phyloP scores from a whole-genome alignment of 768 basidiomycete genomes.

The Saitozyma podzolica region DNA sequence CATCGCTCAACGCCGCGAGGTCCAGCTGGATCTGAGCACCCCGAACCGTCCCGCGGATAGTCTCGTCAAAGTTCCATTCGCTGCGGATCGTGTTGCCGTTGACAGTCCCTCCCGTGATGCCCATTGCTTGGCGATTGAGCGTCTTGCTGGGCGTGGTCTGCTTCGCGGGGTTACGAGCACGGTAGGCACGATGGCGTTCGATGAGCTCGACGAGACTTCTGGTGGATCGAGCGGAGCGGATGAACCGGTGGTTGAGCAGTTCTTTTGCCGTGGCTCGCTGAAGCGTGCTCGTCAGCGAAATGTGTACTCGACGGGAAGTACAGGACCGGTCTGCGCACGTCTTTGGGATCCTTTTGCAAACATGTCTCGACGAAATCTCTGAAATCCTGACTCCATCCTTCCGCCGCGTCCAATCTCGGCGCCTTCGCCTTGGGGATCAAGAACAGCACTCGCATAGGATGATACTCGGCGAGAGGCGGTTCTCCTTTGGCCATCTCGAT shows the following conservation, averaged over 20 bases:
- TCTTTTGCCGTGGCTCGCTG: constrained; percentile 90
- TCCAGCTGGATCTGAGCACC: constrained; percentile 37
- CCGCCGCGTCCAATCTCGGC: constrained; percentile 75
- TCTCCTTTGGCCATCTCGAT: constrained; percentile 98
- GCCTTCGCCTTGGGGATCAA: constrained; percentile 96
- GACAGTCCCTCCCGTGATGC: constrained; percentile 23
- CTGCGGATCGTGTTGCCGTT: constrained; percentile 66
- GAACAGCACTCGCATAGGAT: constrained; percentile 98
- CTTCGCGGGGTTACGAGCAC: constrained; percentile 63
- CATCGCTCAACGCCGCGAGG: constrained; percentile 31
- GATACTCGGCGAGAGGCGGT: constrained; percentile 93
- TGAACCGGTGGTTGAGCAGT: constrained; percentile 89
- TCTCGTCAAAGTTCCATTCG: constrained; percentile 84
- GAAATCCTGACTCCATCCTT: constrained; percentile 73
- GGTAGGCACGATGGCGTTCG: constrained; percentile 79
- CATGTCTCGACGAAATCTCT: constrained; percentile 90
- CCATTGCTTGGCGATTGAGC: constrained; percentile 51
- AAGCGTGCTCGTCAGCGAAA: constrained; percentile 13
- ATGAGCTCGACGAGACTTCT: constrained; percentile 81
- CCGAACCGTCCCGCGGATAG: constrained; percentile 45
- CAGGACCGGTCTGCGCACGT: constrained; percentile 57
- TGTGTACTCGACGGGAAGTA: constrained; percentile 12
- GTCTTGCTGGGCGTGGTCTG: constrained; percentile 31
- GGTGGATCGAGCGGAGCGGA: constrained; percentile 78
- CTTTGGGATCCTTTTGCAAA: constrained; percentile 84